These are phyloP conservation scores for Pythium phragmiticola DNA, from an alignment of 352 stramenopile species.

Conservation along the genomic window DNA sequence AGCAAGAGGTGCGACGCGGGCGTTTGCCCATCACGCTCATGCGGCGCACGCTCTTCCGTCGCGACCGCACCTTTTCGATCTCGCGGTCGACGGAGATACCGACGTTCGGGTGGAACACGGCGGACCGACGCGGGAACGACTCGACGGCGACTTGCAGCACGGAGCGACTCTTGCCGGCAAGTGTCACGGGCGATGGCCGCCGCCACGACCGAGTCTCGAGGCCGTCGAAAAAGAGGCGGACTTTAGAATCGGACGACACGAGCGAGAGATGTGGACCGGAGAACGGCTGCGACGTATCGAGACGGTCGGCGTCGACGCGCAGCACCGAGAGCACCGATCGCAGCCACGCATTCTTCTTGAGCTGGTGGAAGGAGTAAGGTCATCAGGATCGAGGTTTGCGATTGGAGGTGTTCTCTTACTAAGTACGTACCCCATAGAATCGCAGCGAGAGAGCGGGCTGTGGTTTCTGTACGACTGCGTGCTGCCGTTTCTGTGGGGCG, in stretches of 20 bases:
- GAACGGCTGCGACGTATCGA: neutral
- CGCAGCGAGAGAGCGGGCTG: constrained; percentile 8
- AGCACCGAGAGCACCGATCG: constrained; percentile 12
- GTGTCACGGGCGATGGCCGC: neutral
- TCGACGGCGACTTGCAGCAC: neutral
- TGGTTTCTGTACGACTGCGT: neutral
- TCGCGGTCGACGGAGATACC: constrained; percentile 11
- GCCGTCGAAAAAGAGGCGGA: constrained; percentile 22
- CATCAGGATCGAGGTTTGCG: too few species aligned
- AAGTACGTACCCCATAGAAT: constrained; percentile 17
- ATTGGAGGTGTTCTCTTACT: neutral
- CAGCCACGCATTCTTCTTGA: constrained; percentile 16
- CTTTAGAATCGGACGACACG: constrained; percentile 8
- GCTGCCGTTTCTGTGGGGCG: too few species aligned
- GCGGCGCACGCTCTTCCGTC: neutral
- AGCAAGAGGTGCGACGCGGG: neutral
- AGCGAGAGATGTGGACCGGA: neutral
- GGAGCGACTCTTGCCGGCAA: neutral
- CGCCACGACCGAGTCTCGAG: neutral
- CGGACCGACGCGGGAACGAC: neutral
- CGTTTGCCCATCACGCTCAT: neutral
- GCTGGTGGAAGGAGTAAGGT: neutral
- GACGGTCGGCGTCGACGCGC: constrained; percentile 6
- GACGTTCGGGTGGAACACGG: neutral
- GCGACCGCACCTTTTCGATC: constrained; percentile 18